Base-by-base conservation (phyloP, 148 eudicot genomes). In the Chenopodium formosanum region DNA sequence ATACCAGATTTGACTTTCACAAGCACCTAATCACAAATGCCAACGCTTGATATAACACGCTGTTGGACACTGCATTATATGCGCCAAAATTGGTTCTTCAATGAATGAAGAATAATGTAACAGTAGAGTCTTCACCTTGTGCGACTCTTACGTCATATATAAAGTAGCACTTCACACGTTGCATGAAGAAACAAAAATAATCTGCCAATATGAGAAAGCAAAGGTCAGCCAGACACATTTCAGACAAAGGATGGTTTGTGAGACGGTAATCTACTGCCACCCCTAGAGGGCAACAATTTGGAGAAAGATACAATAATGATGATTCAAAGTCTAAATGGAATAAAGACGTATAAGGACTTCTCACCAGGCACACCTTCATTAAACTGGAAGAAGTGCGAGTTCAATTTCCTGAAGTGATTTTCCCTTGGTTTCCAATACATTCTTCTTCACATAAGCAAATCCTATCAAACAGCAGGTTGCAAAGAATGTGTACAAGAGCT, bases 401-500 rank as follows among this genome's bases (percentile, higher is more conserved):
- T 94, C 98, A 73, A 94, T 94, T 85, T 94, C 98, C 76, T 94
- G 97, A 68, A 94, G 90, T 58, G 97, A 82, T 86, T 89, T 94
- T 72, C 98, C 98, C 82, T 94, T 94, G 31, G 98, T 94, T 89
- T 94, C 98, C 84, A 94, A 71, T 68, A 94, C 90, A 85, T 92
- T 91, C 72, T 70, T 90, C 88, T 91, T 92, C 70, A 92, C 97
- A 81, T 90, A 94, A 23, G 75, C 74, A 64, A 83, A 84, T 66
- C 88, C 94, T 29, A 92, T 66, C 84, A 94, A 83, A 85, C 98
- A 94, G 83, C 91, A 91, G 82, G 85, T 81, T 32, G 87, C 93
- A 73, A 94, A 94, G 74, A 86, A 73, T 53, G 94, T 76, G 82
- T 94, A 94, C 81, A 94, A 58, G 40, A 92, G 50, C 79, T 87